phyloP scores from a whole-genome alignment of 2,329 filamentous ascomycete genomes.

The Colletotrichum melonis region DNA sequence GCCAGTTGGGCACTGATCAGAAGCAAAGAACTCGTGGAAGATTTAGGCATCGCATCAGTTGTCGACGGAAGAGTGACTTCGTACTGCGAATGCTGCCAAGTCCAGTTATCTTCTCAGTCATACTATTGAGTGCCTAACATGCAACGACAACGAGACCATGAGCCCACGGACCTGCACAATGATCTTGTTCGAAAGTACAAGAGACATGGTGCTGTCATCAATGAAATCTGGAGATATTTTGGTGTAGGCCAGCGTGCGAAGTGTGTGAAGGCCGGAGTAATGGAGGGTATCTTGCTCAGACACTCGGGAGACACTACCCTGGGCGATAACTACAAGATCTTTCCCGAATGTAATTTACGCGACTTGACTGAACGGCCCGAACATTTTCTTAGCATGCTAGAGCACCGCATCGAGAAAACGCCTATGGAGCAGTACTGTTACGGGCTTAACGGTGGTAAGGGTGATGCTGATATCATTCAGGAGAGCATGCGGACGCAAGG shows the following conservation, averaged over 20 bases:
- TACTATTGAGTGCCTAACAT: neutral
- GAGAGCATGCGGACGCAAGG: constrained; percentile 47
- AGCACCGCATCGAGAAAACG: constrained; percentile 48
- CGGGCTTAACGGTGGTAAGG: constrained; percentile 44
- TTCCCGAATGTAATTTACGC: constrained; percentile 56
- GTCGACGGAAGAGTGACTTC: neutral
- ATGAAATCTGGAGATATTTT: constrained; percentile 53
- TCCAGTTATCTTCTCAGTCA: neutral
- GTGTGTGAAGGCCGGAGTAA: constrained; percentile 48
- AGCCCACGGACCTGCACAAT: constrained; percentile 45
- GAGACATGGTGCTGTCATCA: constrained; percentile 47
- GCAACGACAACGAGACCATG: neutral
- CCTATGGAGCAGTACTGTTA: constrained; percentile 48
- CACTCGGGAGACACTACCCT: constrained; percentile 47
- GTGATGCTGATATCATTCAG: constrained; percentile 50
- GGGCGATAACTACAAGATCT: constrained; percentile 50
- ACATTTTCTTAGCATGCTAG: constrained; percentile 50
- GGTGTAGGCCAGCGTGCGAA: constrained; percentile 44
- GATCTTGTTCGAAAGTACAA: constrained; percentile 54
- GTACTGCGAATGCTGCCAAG: too few species aligned
- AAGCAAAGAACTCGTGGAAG: too few species aligned
- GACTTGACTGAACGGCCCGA: constrained; percentile 51
- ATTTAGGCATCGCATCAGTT: too few species aligned
- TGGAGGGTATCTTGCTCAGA: constrained; percentile 48
- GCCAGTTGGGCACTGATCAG: too few species aligned